phyloP scores from a whole-genome alignment of 164 flowering plant species.

The Magnolia kwangsiensis region DNA sequence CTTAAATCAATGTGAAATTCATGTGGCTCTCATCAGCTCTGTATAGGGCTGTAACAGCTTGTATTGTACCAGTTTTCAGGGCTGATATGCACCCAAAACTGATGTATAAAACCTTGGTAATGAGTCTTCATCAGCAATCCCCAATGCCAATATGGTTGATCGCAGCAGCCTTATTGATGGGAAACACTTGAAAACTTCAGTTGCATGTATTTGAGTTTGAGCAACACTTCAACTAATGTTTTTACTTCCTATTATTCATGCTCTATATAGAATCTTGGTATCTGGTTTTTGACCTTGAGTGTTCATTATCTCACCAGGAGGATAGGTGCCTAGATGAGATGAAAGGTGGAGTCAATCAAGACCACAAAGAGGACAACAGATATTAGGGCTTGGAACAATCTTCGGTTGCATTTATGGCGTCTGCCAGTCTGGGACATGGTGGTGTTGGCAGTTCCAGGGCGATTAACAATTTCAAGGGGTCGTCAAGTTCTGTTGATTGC shows the following conservation, averaged over 20 bases:
- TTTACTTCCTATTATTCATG: background rate
- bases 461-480: constrained; percentile 54
- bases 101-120: background rate
- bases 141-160: background rate
- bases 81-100: too few species aligned
- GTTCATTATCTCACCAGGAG: constrained; percentile 26
- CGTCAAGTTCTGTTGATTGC: constrained; percentile 92
- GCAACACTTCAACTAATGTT: background rate
- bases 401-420: constrained; percentile 47
- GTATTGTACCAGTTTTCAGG: too few species aligned
- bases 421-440: constrained; percentile 71
- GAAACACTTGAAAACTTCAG: background rate
- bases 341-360: constrained; percentile 11
- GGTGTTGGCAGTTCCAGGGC: constrained; percentile 83
- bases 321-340: constrained; percentile 25
- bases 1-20: background rate
- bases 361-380: constrained; percentile 7
- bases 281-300: constrained; percentile 5
- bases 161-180: background rate
- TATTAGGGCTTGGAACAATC: constrained; percentile 24
- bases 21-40: too few species aligned
- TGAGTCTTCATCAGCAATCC: background rate
- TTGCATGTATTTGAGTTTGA: constrained; percentile 2
- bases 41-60: too few species aligned
- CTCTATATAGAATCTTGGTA: background rate